Evolutionary conservation across 306 rosid genomes (phyloP).

Genomic region (Fagus crenata): DNA sequence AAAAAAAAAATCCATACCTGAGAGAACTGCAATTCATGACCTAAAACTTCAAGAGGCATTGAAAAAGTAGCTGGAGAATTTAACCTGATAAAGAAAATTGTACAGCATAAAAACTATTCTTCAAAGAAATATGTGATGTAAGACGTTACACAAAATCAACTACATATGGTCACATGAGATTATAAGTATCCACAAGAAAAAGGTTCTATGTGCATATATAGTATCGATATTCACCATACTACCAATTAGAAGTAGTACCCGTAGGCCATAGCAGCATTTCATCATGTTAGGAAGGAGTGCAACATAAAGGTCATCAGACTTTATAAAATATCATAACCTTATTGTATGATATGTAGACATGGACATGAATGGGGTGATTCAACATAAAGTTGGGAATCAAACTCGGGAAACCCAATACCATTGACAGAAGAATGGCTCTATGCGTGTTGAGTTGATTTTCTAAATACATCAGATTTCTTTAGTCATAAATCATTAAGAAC

Average conservation of each 20-base stretch:
- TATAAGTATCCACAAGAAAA: background rate
- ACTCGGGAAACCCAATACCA: background rate
- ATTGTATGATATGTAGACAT: background rate
- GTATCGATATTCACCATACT: background rate
- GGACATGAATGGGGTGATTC: background rate
- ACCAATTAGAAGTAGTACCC: background rate
- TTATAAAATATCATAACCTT: background rate
- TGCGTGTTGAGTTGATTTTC: background rate
- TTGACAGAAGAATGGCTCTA: background rate
- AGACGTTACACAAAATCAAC: background rate
- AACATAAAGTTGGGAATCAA: background rate
- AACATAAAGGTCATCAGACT: background rate
- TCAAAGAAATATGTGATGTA: background rate
- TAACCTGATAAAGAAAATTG: constrained; percentile 48
- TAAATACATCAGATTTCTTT: background rate
- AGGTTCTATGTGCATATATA: background rate
- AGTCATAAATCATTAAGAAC: background rate
- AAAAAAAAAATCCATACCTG: constrained; percentile 48
- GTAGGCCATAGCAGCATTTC: background rate
- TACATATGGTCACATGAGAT: background rate
- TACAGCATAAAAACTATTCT: constrained; percentile 5
- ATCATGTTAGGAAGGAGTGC: background rate
- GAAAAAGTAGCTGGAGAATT: constrained; percentile 85
- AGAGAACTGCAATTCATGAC: constrained; percentile 73
- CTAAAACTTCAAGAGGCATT: constrained; percentile 80